Evolutionary conservation across 805 yeast species (phyloP), one percentile per base, ranked within the genome.

Genomic region (Teunomyces panamensis): DNA sequence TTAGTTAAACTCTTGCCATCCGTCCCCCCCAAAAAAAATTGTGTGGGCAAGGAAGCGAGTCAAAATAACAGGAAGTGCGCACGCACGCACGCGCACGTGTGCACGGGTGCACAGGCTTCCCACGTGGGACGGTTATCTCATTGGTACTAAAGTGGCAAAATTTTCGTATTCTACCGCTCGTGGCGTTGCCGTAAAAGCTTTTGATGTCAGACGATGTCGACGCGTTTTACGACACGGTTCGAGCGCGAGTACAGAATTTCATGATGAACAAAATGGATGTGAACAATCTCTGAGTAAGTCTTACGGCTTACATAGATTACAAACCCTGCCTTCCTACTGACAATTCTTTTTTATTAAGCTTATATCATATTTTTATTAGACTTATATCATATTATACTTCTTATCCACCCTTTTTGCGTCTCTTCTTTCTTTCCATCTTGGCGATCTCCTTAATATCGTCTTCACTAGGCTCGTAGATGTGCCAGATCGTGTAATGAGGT

Each of bases 401-500:
- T 29, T 37, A 37, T 37, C 11, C 14, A 13, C 41, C 41, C 41
- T 37, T 37, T 37, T 37, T 37, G 30, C 43, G 43, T 67, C 88
- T 77, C 64, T 78, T 81, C 56, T 77, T 78, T 55, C 90, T 74
- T 65, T 87, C 95, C 64, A 80, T 72, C 55, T 73, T 74, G 2
- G 89, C 85, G 46, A 87, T 86, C 56, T 83, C 81, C 55, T 76
- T 73, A 54, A 87, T 71, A 67, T 87, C 96, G 59, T 87, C 92
- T 64, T 85, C 91, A 68, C 91, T 85, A 11, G 96, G 96, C 60
- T 87, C 96, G 63, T 85, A 87, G 43, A 89, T 85, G 66, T 90
- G 97, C 98, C 98, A 92, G 47, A 92, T 86, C 30, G 89, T 95
- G 64, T 92, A 89, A 68, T 89, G 91, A 4, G 96, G 96, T 53